phyloP scores from a whole-genome alignment of 1,284 basidiomycete genomes.

The Boletus smithii region DNA sequence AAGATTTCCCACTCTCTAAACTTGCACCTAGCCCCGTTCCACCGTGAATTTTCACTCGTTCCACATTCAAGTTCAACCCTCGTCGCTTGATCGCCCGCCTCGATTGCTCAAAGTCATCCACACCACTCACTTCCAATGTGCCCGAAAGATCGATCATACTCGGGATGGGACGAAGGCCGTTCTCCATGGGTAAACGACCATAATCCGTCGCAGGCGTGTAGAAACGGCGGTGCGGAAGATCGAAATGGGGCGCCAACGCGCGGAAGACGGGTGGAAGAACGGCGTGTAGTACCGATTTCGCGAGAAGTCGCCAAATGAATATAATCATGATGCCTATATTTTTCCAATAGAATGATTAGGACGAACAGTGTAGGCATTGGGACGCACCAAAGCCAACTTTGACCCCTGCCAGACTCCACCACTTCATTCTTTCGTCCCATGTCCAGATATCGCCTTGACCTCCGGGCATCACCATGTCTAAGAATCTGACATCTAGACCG shows the following conservation, averaged over 20 bases:
- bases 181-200: conserved; percentile 59
- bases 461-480: conserved; percentile 54
- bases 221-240: conserved; percentile 74
- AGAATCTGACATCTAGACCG: conserved; percentile 35
- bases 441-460: conserved; percentile 44
- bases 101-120: conserved; percentile 20
- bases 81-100: conserved; percentile 24
- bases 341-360: not conserved
- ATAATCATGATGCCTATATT: conserved; percentile 58
- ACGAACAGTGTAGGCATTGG: not conserved
- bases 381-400: conserved; percentile 61
- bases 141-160: conserved; percentile 79
- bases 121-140: conserved; percentile 35
- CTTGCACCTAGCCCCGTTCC: not conserved
- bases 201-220: conserved; percentile 90
- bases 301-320: conserved; percentile 82
- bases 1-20: conserved; percentile 7
- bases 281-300: conserved; percentile 71
- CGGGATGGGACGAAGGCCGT: conserved; percentile 69
- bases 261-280: conserved; percentile 83
- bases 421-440: conserved; percentile 47
- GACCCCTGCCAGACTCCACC: conserved; percentile 54
- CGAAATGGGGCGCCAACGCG: conserved; percentile 56
- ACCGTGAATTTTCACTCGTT: not conserved
- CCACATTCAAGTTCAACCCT: not conserved